Base-by-base conservation (phyloP, 2,329 filamentous ascomycete genomes). In the Tolypocladium cylindrosporum region DNA sequence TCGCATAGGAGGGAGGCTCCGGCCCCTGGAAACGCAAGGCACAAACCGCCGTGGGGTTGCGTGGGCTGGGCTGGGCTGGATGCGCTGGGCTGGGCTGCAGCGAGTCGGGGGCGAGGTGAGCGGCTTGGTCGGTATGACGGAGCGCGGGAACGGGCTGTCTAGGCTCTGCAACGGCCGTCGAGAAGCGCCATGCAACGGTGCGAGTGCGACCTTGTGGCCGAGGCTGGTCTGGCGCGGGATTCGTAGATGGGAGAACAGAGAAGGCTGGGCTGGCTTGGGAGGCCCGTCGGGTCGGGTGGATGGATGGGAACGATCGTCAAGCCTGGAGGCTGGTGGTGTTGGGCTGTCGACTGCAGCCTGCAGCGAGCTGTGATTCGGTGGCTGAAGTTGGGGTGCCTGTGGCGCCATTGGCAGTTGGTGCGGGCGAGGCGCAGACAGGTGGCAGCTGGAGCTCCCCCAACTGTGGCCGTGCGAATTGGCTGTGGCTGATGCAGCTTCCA, bases 291-390 rank as follows among this genome's bases (percentile, higher is more conserved):
- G 48, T 52, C 31, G 31, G 48, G 24, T 52, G 48, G 48, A 52
- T 52, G 48, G 48, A 52, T 36, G 48, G 11, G 48, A 31, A 52
- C 31, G 48, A 52, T 52, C 48, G 48, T 52, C 48, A 27, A 19
- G 21, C 6, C 19, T 21, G 48, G 31, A 48, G 31, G 48, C 31
- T 52, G 48, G 48, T 37, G 48, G 48, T 51, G 37, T 43, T 43
- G 41, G 37, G 48, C 48, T 4, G 48, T 51, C 16, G 27, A 16
- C 48, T 51, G 16, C 16, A 16, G 50, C 16, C 48, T 36, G 27
- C 16, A 10, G 50, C 24, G 57, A 59, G 55, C 58, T 59, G 50
- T 60, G 57, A 59, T 60, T 60, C 59, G 59, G 57, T 60, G 57
- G 57, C 54, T 57, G 59, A 57, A 52, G 39, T n/a, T 19, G 54